Evolutionary conservation across 306 rosid genomes (phyloP), one percentile per base, ranked within the genome.

Genomic region (Dryas drummondii): DNA sequence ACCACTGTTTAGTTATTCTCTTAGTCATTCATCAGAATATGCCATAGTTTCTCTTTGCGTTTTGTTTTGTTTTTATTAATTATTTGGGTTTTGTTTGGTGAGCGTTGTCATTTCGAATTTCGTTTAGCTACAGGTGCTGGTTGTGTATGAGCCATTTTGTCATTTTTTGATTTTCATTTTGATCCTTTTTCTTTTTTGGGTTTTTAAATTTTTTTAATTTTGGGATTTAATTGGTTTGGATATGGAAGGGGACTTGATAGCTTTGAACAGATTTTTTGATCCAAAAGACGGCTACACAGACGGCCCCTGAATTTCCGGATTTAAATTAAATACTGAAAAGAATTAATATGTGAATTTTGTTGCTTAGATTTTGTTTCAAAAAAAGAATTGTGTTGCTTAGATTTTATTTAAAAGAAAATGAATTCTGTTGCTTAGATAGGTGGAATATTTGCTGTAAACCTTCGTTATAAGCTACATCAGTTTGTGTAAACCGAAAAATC

Each of bases 371-470:
- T 32, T 32, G 37, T 32, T 27, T 32, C 37, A 32, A 32, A 32
- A 32, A 32, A 2, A 32, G 37, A 32, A 32, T 32, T 32, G 37
- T 32, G 37, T 32, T 32, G 37, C 37, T 32, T 32, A 32, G 37
- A 32, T 32, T 32, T 32, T 32, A 32, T 32, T 32, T 32, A 32
- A 32, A 32, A 32, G 37, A 32, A 32, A 32, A 32, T 32, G 37
- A 32, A 32, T 9, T 8, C 0, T 27, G 68, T 72, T 72, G 68
- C 57, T 58, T 59, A 47, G 13, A 32, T 72, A 72, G 55, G 16
- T 59, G 57, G 55, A 46, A 10, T 22, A 72, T 72, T 59, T 58
- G 67, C 46, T 72, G 76, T 57, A 57, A 68, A 57, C 57, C 67
- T 56, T 22, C 37, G 65, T 12, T 41, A 41, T 1, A 71, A 71